These are phyloP conservation scores for Shiraia bambusicola DNA, from an alignment of 2,329 filamentous ascomycete species.

Conservation along the genomic window DNA sequence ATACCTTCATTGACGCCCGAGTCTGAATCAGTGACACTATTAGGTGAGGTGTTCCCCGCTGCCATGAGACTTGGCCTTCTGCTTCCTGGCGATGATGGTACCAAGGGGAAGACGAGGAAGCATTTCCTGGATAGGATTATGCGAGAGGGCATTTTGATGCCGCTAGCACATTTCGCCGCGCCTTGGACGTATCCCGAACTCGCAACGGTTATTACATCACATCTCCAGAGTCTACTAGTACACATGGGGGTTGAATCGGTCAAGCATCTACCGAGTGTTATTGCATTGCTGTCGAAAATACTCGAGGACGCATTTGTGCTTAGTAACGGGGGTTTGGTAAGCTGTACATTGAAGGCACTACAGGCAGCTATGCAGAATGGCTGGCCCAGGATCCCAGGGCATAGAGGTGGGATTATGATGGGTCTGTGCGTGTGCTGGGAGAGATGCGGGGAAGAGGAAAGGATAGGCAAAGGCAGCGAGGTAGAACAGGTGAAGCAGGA, in stretches of 20 bases:
- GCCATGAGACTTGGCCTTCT: conserved; percentile 57
- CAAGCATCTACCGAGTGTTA: conserved; percentile 68
- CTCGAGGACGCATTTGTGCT: conserved; percentile 69
- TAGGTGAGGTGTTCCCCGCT: conserved; percentile 66
- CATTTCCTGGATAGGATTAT: conserved; percentile 49
- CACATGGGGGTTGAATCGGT: conserved; percentile 63
- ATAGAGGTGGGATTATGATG: conserved; percentile 65
- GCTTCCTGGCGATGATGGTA: conserved; percentile 4
- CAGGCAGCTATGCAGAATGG: conserved; percentile 61
- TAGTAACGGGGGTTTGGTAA: conserved; percentile 56
- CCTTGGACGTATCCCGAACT: conserved; percentile 57
- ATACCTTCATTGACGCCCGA: conserved; percentile 77
- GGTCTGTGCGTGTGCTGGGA: conserved; percentile 51
- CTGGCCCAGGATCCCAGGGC: conserved; percentile 68
- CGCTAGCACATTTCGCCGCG: conserved; percentile 56
- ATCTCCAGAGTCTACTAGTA: conserved; percentile 54
- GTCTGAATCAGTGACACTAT: conserved; percentile 64
- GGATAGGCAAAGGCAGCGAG: conserved; percentile 19
- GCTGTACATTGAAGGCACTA: conserved; percentile 56
- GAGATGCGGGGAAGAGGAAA: conserved; percentile 20
- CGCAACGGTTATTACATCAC: conserved; percentile 57
- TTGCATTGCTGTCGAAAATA: conserved; percentile 66
- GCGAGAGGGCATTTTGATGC: conserved; percentile 46
- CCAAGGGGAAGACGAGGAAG: conserved; percentile 10
- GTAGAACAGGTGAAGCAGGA: conserved; percentile 16